phyloP scores from a whole-genome alignment of 2,329 filamentous ascomycete genomes.

The Acephala macrosclerotiorum region DNA sequence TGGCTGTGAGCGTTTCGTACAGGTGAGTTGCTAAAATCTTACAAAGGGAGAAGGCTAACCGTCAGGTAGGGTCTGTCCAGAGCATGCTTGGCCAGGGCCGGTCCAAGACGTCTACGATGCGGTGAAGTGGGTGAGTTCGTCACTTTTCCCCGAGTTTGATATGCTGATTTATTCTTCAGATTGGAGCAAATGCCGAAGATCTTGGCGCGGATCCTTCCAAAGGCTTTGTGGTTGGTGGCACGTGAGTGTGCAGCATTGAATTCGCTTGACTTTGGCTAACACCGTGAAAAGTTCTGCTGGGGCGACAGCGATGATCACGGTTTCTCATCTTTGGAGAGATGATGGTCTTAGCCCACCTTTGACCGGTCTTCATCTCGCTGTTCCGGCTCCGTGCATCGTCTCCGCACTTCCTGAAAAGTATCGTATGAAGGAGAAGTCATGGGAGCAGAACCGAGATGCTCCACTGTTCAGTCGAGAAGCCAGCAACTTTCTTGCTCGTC shows the following conservation, averaged over 20 bases:
- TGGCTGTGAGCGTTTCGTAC: conserved; percentile 49
- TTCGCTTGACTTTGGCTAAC: background rate
- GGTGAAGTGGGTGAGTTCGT: conserved; percentile 47
- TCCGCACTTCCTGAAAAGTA: conserved; percentile 20
- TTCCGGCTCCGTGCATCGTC: conserved; percentile 9
- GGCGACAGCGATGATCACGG: conserved; percentile 47
- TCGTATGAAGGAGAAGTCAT: background rate
- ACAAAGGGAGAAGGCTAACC: background rate
- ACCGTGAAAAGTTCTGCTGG: conserved; percentile 46
- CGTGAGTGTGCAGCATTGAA: conserved; percentile 11
- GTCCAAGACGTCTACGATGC: conserved; percentile 53
- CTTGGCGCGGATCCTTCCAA: conserved; percentile 47
- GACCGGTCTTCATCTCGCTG: conserved; percentile 46
- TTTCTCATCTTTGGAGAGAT: conserved; percentile 49
- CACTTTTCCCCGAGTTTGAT: background rate
- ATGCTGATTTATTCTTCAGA: background rate
- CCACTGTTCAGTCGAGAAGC: background rate
- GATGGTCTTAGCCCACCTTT: conserved; percentile 49
- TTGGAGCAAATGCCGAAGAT: background rate
- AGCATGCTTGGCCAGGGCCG: conserved; percentile 51
- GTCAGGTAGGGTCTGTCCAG: conserved; percentile 46
- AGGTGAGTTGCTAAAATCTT: background rate
- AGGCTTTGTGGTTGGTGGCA: conserved; percentile 57
- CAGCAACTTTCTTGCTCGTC: conserved; percentile 10
- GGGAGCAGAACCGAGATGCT: conserved; percentile 19